A percentile compares a stretch with the other conserved stretches of the same genome.
Conservation (phyloP, 306 rosid species). For the Cyamopsis tetragonoloba region DNA sequence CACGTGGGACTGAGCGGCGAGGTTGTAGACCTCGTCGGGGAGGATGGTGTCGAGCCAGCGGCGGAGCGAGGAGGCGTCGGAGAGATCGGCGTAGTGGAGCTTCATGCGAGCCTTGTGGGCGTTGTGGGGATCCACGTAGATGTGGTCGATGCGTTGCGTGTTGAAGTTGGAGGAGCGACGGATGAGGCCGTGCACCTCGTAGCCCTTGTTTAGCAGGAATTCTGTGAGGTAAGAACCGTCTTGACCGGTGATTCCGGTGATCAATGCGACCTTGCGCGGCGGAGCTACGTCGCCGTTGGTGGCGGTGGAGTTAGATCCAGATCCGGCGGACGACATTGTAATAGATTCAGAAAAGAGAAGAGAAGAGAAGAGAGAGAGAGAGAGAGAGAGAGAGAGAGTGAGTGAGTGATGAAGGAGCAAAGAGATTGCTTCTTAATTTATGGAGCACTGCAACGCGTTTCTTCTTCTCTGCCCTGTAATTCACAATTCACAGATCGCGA, state of each 20-base stretch:
- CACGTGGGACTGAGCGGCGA: slow-evolving; percentile 97
- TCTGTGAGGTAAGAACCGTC: slow-evolving; percentile 98
- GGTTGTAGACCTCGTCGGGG: slow-evolving; percentile 97
- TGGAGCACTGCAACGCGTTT: background rate
- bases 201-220: slow-evolving; percentile 75
- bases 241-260: slow-evolving; percentile 96
- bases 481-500: background rate
- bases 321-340: slow-evolving; percentile 56
- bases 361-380: background rate
- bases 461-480: background rate
- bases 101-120: slow-evolving; percentile 93
- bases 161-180: slow-evolving; percentile 97
- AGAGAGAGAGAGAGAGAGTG: background rate
- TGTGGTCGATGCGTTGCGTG: slow-evolving; percentile 95
- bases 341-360: background rate
- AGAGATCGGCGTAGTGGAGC: slow-evolving; percentile 97
- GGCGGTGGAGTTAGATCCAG: slow-evolving; percentile 39
- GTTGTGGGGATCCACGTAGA: slow-evolving; percentile 99
- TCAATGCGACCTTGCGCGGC: slow-evolving; percentile 61
- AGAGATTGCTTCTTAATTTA: background rate
- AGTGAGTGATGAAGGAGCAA: background rate
- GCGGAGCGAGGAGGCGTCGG: slow-evolving; percentile 97
- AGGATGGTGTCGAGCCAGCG: slow-evolving; percentile 88
- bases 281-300: slow-evolving; percentile 38
- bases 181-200: slow-evolving; percentile 91